Evolutionary conservation across 441 rosid species (phyloP), one percentile per base, ranked within the genome.

Genomic region (Dalechampia spathulata): DNA sequence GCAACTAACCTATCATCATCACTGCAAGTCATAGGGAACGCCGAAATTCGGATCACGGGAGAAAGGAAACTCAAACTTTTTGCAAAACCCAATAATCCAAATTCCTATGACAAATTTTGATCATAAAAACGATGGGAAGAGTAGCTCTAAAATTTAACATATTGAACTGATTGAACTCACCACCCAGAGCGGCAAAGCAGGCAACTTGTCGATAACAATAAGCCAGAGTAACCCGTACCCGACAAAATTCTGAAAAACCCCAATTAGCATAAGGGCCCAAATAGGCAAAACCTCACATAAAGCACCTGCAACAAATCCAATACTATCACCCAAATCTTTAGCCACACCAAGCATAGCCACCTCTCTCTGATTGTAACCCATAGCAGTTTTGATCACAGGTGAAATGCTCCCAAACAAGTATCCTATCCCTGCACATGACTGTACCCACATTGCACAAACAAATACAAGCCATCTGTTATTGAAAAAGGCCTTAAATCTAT

Each of bases 361-460:
- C 57, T 89, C 83, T 51, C 83, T 72, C 85, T 81, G 93, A 55
- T 79, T 80, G 72, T 89, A 84, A 37, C 84, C 83, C 64, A 84
- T 55, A 28, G 78, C 6, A 63, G 77, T 68, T 55, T 90, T 86
- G 52, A 87, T 85, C 52, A 69, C 89, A 2, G 93, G 93, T 0
- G 95, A 90, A 63, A 86, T 84, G 59, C 96, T 86, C 57, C 93
- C 95, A 69, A 81, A 84, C 66, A 90, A 49, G 75, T 86, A 86
- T 6, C 95, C 89, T 57, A 90, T 70, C 47, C 93, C 87, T 26
- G 87, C 90, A 52, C 83, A 78, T 1, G 89, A 83, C 30, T 82
- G 87, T 22, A 90, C 60, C 95, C 95, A 90, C 78, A 83, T 84
- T 63, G 85, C 80, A 41, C 85, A 71, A 12, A 85, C 86, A 58